Evolutionary conservation across 768 basidiomycete species (phyloP).

Genomic region (Candolleomyces aberdarensis): DNA sequence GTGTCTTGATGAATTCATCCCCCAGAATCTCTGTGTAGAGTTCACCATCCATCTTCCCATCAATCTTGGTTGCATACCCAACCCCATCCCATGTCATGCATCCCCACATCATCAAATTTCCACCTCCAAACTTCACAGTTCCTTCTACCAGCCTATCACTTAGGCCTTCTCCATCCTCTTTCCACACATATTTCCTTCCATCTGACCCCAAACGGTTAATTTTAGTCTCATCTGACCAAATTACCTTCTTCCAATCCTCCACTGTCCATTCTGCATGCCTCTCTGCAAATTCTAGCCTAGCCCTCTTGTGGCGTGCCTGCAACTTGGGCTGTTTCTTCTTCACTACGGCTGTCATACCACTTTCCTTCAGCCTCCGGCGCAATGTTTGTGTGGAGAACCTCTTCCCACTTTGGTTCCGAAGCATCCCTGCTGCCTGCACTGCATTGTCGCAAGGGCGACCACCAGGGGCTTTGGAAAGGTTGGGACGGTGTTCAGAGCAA

Average conservation of each 20-base stretch:
- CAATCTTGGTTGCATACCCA: slow-evolving; percentile 15
- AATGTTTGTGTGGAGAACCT: neutral
- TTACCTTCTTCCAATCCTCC: slow-evolving; percentile 9
- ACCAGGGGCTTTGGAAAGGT: neutral
- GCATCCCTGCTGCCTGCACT: neutral
- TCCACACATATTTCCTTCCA: slow-evolving; percentile 10
- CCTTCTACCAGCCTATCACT: slow-evolving; percentile 6
- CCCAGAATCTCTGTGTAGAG: slow-evolving; percentile 21
- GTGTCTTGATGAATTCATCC: slow-evolving; percentile 12
- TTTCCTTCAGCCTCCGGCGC: too few relatives aligned
- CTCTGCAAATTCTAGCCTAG: slow-evolving; percentile 3
- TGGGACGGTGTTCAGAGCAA: neutral
- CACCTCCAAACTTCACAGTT: slow-evolving; percentile 23
- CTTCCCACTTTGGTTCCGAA: neutral
- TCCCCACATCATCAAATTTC: slow-evolving; percentile 25
- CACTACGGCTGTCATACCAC: too few relatives aligned
- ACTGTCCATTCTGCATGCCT: slow-evolving; percentile 8
- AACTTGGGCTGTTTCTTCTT: neutral
- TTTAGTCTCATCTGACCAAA: slow-evolving; percentile 9
- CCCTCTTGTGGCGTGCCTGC: neutral
- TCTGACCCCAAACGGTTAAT: slow-evolving; percentile 5
- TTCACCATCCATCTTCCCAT: slow-evolving; percentile 21
- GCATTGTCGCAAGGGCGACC: neutral
- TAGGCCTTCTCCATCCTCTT: slow-evolving; percentile 17
- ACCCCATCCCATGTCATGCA: slow-evolving; percentile 21